Evolutionary conservation across 345 rosid genomes (phyloP).

Genomic region (Sonneratia alba): DNA sequence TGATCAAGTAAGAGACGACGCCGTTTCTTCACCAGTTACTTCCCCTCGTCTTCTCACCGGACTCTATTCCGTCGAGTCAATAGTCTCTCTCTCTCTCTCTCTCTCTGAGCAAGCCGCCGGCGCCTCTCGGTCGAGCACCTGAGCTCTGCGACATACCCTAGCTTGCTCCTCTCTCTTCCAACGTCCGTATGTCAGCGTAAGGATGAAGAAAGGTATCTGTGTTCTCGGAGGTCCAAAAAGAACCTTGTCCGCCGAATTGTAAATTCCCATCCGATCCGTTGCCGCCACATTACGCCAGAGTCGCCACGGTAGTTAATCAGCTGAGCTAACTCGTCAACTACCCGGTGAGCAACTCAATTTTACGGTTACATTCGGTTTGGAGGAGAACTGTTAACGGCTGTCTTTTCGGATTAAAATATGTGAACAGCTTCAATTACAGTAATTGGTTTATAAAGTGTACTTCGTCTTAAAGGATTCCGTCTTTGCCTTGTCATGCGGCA

Average conservation of each 20-base stretch:
- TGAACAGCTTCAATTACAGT: conserved; percentile 1
- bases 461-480: background rate
- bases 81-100: conserved; percentile 3
- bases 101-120: background rate
- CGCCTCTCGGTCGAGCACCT: background rate
- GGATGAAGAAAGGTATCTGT: background rate
- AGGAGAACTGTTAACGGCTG: background rate
- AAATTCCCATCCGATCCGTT: background rate
- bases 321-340: background rate
- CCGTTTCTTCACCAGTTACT: conserved; percentile 7
- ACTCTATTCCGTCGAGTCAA: conserved; percentile 4
- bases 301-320: background rate
- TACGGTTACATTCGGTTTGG: background rate
- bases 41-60: background rate
- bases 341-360: background rate
- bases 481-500: background rate
- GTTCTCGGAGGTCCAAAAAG: background rate
- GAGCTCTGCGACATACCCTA: background rate
- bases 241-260: background rate
- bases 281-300: background rate
- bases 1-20: background rate
- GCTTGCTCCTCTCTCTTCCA: background rate
- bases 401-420: background rate
- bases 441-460: background rate
- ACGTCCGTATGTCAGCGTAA: background rate